Conservation (phyloP, 345 rosid genomes). For the Psidium friedrichsthalianum region DNA sequence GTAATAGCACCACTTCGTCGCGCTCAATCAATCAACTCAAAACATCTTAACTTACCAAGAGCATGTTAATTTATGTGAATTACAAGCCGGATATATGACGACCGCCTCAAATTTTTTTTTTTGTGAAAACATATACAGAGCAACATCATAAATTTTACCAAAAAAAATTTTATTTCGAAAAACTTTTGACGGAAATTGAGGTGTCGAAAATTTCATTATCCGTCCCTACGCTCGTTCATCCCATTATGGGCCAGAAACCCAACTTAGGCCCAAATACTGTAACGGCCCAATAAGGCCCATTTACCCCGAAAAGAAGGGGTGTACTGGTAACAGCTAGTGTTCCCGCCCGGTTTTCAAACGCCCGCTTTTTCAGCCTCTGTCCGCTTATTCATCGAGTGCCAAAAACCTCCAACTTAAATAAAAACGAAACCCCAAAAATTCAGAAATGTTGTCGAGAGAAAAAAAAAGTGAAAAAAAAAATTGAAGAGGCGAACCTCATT, state of each 20-base stretch:
- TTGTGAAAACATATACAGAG: background rate
- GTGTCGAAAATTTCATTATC: background rate
- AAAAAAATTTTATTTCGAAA: background rate
- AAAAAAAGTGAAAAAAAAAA: background rate
- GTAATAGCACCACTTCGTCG: rapidly evolving
- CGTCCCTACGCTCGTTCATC: background rate
- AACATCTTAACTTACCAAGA: rapidly evolving
- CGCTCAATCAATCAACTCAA: rapidly evolving
- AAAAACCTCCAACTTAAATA: background rate
- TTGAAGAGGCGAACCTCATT: background rate
- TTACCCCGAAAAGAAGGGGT: background rate
- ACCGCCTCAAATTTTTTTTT: background rate
- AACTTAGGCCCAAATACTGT: background rate
- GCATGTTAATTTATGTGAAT: background rate
- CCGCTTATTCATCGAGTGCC: background rate
- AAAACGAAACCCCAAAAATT: background rate
- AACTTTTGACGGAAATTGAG: background rate
- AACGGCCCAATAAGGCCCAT: background rate
- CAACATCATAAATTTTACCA: background rate
- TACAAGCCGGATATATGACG: rapidly evolving
- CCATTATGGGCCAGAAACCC: background rate
- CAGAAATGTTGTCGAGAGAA: background rate
- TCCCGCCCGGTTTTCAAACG: background rate
- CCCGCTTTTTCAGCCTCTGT: background rate
- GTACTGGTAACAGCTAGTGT: background rate